Base-by-base conservation (phyloP, 2,329 filamentous ascomycete species). In the Calonectria montana region DNA sequence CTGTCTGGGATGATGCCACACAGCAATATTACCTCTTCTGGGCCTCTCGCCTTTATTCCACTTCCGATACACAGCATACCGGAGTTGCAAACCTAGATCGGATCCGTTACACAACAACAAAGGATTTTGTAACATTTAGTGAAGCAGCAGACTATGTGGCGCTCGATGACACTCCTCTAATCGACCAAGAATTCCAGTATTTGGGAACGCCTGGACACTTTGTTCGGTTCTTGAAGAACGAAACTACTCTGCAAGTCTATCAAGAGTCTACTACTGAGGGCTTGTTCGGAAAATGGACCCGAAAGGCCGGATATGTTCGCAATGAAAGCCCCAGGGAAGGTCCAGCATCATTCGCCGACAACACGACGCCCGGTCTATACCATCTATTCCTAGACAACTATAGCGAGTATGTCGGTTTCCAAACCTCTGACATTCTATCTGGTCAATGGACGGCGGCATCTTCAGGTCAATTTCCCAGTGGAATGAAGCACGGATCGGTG, bases 91-190 rank as follows among this genome's bases (percentile, higher is more conserved):
- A 75, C 9, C 78, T 83, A 0, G 84, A 84, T 64, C 77, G 81
- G 8, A 88, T 89, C 65, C 85, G 88, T 29, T 88, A 87, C 73
- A 85, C 88, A 3, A 85, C 87, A 16, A 89, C 88, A 1, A 82
- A 77, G 18, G 87, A 90, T 77, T 90, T 90, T 71, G 78, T 81
- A 50, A 86, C 83, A 1, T 89, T 90, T 75, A 83, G 82, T 62
- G 71, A 81, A 1, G 85, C 88, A 0, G 71, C 80, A 41, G 84
- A 87, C 64, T 88, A 88, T 75, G 78, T 86, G 66, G 83, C 86
- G 6, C 65, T 70, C 35, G 71, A 81, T 2, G 81, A 81, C 18
- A 87, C 83, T 4, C 83, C 84, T 2, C 78, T 89, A 43, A 89
- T 89, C 70, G 87, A 89, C 71, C 84, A 88, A 35, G 84, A 87